Evolutionary conservation across 768 basidiomycete genomes (phyloP), one percentile per base, ranked within the genome.

Genomic region (Tricholoma furcatifolium): DNA sequence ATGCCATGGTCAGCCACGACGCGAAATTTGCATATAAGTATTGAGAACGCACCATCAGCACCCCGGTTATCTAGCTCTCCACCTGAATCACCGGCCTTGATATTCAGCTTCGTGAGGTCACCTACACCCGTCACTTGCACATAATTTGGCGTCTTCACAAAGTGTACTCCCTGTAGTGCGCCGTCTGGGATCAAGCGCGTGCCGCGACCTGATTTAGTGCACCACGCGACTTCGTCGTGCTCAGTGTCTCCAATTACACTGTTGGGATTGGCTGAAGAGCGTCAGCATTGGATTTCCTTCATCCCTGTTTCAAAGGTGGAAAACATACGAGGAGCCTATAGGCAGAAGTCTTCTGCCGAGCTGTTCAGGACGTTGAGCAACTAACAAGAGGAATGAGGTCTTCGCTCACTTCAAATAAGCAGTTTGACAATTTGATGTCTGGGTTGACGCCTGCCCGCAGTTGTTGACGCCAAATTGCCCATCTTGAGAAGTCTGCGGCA

Each of bases 1-100:
- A 27, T 7, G 27, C 27, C 27, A 7, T 27, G 27, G 27, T 27
- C 27, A 27, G 27, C 7, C 27, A 27, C 27, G 27, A 27, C 27
- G 7, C 27, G 7, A 27, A 27, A 7, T 3, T 7, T 27, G 27
- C 27, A 27, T 27, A 27, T 3, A n/a, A n/a, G n/a, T n/a, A 7
- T 27, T 27, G 27, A 27, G 27, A 27, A 27, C 27, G 27, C 59
- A 66, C 74, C 75, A 60, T 88, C 87, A 54, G 87, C 82, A 45
- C 87, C 87, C 45, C 83, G 75, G 40, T 86, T 81, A 65, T 91
- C 87, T 36, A 90, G 74, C 65, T 93, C 91, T 48, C 91, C 91
- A 24, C 75, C 76, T 18, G 61, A 69, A 61, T 93, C 91, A 4
- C 67, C 71, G 0, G 61, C 45, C 1, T 65, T 63, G 36, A 93